phyloP scores from a whole-genome alignment of 352 stramenopile genomes.

The Pythium pyrilobum region DNA sequence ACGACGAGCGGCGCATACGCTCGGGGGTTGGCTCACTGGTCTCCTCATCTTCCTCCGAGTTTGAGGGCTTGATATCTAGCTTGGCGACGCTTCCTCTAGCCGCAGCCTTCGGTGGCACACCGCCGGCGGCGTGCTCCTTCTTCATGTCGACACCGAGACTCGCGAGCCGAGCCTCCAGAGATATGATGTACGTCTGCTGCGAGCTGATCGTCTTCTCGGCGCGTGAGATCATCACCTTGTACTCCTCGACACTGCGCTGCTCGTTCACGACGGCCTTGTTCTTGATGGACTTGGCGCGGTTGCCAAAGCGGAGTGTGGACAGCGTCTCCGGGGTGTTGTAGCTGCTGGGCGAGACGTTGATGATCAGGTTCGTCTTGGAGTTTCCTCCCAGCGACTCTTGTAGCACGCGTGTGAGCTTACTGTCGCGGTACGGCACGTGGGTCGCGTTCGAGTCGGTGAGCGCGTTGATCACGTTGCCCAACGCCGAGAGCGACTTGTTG shows the following conservation, averaged over 20 bases:
- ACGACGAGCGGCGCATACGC: conserved; percentile 29
- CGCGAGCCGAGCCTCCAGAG: conserved; percentile 57
- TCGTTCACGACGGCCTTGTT: conserved; percentile 95
- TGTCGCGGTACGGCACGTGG: conserved; percentile 89
- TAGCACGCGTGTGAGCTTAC: conserved; percentile 90
- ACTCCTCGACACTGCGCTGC: conserved; percentile 87
- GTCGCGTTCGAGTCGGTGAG: conserved; percentile 76
- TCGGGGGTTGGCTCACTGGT: conserved; percentile 5
- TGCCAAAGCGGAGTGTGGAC: conserved; percentile 89
- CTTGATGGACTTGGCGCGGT: conserved; percentile 92
- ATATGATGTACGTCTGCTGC: conserved; percentile 81
- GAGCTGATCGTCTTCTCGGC: conserved; percentile 77
- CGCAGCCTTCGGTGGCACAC: neutral
- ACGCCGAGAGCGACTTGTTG: conserved; percentile 92
- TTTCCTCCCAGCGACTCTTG: conserved; percentile 94
- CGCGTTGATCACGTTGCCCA: conserved; percentile 94
- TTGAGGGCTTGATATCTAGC: neutral
- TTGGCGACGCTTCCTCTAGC: conserved; percentile 8
- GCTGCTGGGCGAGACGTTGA: conserved; percentile 87
- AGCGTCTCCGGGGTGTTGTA: conserved; percentile 91
- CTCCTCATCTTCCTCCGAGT: conserved; percentile 14
- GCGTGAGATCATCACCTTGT: conserved; percentile 79
- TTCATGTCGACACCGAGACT: conserved; percentile 23
- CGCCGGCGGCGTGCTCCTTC: conserved; percentile 11
- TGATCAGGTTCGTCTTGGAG: conserved; percentile 91